Conservation (phyloP, 257 asterid genomes). For the Solanum paucissectum region DNA sequence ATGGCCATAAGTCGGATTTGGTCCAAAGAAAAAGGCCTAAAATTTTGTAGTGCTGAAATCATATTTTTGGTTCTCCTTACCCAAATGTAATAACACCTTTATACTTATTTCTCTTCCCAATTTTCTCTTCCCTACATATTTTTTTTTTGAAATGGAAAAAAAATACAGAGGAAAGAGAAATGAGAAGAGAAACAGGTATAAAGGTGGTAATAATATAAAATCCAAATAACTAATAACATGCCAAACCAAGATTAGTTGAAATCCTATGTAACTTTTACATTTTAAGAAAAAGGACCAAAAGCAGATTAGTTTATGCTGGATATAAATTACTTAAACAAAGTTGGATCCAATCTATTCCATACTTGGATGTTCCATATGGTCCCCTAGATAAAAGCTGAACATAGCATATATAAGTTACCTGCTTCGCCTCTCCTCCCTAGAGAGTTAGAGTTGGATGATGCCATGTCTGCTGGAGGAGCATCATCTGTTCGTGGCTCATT, state of each 20-base stretch:
- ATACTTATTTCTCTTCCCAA: not conserved
- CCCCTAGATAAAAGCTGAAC: not conserved
- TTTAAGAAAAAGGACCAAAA: not conserved
- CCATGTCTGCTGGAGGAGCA: conserved; percentile 96
- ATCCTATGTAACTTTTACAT: not conserved
- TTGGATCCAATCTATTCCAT: not conserved
- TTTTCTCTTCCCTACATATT: not conserved
- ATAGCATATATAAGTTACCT: conserved; percentile 28
- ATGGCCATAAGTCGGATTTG: not conserved
- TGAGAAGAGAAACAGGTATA: not conserved
- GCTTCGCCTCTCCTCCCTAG: conserved; percentile 84
- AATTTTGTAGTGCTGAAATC: not conserved
- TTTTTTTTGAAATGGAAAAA: not conserved
- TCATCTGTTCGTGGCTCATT: conserved; percentile 92
- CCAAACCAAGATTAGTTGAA: not conserved
- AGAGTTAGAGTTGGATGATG: conserved; percentile 45
- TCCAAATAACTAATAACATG: not conserved
- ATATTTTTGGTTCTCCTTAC: not conserved
- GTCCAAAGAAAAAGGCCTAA: not conserved
- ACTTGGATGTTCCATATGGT: not conserved
- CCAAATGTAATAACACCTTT: not conserved
- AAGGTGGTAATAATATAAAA: not conserved
- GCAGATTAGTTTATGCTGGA: not conserved
- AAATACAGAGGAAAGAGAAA: not conserved
- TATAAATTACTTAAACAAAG: not conserved